phyloP scores from a whole-genome alignment of 202 grass and related monocot genomes.

The Zoysia matrella region DNA sequence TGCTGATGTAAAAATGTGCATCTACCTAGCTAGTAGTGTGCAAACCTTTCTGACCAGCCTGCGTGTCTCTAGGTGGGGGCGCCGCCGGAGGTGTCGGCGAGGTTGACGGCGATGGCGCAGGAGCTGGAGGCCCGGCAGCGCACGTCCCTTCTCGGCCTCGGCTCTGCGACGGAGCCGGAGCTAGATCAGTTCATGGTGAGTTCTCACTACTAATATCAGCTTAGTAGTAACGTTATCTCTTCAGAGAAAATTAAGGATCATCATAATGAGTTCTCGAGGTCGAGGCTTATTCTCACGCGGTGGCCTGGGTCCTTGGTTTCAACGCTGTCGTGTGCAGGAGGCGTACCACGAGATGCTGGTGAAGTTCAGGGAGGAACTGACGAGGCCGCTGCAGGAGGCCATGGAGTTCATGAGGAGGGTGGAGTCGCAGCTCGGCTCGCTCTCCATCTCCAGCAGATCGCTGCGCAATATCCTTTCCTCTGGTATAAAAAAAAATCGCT shows the following conservation, averaged over 20 bases:
- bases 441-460: slow-evolving; percentile 83
- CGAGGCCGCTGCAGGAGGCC: slow-evolving; percentile 78
- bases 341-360: no score
- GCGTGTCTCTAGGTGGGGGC: slow-evolving; percentile 70
- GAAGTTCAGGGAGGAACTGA: no score
- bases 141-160: slow-evolving; percentile 57
- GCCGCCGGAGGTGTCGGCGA: slow-evolving; percentile 80
- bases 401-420: slow-evolving; percentile 94
- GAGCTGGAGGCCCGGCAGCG: slow-evolving; percentile 84
- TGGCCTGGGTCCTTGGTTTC: neutral
- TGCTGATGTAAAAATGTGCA: slow-evolving; percentile 17
- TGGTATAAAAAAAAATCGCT: slow-evolving; percentile 55
- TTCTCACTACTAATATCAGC: neutral
- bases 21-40: neutral
- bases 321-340: slow-evolving; percentile 25
- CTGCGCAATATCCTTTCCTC: slow-evolving; percentile 77
- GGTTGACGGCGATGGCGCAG: slow-evolving; percentile 70
- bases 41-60: slow-evolving; percentile 11
- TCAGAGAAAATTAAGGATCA: neutral
- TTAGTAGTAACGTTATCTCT: neutral
- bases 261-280: neutral
- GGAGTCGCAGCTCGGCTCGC: slow-evolving; percentile 86
- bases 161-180: slow-evolving; percentile 77
- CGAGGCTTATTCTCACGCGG: neutral
- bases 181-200: slow-evolving; percentile 99